Percentiles rank a stretch among this genome's conserved stretches.
Conservation (phyloP, 306 rosid genomes). For the Dalbergia cochinchinensis region DNA sequence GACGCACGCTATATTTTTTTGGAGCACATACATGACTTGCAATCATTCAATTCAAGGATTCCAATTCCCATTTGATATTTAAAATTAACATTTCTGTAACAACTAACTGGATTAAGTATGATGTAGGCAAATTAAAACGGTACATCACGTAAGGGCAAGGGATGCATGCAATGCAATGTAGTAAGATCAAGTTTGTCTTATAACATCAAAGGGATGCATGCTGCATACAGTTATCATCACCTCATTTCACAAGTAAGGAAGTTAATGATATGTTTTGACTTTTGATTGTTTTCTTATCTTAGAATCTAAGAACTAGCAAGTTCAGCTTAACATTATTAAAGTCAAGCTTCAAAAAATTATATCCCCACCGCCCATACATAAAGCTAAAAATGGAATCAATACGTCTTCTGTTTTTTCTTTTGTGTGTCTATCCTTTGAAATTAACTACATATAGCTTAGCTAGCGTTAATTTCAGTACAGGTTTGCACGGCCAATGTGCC, state of each 20-base stretch:
- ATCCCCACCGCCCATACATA: neutral
- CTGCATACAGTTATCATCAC: too few species aligned
- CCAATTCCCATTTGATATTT: neutral
- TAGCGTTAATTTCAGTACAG: constrained; percentile 34
- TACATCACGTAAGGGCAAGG: neutral
- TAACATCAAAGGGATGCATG: too few species aligned
- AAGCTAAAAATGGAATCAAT: neutral
- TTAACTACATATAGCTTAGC: neutral
- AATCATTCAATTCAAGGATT: neutral
- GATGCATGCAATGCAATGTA: neutral
- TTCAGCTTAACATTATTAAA: neutral
- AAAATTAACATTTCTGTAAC: neutral
- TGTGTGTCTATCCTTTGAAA: too few species aligned
- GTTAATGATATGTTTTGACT: too few species aligned
- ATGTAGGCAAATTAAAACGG: neutral
- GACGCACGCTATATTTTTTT: too few species aligned
- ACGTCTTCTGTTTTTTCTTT: neutral
- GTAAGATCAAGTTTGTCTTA: neutral
- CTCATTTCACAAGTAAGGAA: too few species aligned
- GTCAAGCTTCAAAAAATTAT: neutral
- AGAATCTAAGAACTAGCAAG: too few species aligned
- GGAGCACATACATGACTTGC: too few species aligned
- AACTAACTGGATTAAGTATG: neutral
- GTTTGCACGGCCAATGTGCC: neutral
- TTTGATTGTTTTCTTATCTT: too few species aligned